Base-by-base conservation (phyloP, 768 basidiomycete genomes). In the Amanita molliuscula region DNA sequence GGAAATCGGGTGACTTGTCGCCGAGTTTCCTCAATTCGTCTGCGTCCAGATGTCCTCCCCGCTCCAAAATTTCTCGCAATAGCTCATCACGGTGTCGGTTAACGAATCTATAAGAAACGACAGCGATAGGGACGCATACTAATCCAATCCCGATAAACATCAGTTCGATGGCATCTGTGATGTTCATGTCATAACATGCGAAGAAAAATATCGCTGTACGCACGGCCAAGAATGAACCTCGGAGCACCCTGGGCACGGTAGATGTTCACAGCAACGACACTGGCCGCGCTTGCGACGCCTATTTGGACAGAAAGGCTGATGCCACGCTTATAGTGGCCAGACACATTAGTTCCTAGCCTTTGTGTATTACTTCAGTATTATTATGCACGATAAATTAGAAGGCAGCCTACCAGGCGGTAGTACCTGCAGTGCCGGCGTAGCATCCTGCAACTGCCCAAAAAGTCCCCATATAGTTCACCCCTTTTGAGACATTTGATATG, bases 381-480 rank as follows among this genome's bases (percentile, higher is more conserved):
- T 3, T 29, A 29, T 29, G 10, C 29, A 6, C 29, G 29, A 29
- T 9, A 46, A 44, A 28, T 20, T 29, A 18, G 31, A n/a, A 51
- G 20, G 25, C n/a, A 40, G 44, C 67, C 10, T 41, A 82, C 83
- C 84, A 87, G 18, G 79, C 70, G 10, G 82, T 65, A 1, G 81
- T 59, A 8, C 78, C 81, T 10, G 85, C 81, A 54, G 81, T 72
- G 0, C 71, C 66, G 1, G 78, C 71, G 53, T 81, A 85, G 35
- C 71, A 70, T n/a, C 85, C 85, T 0, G 70, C 68, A 6, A 85
- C 81, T 21, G 74, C 72, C 49, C 86, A 75, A 69, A 81, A 88
- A 0, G 78, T 84, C 1, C 82, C 84, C 54, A 84, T 81, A 60
- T 86, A 87, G 62, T 86, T 85, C 23, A 67, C 77, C 0, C 80